These are phyloP conservation scores for Xanthoconium purpureum DNA, from an alignment of 768 basidiomycete species.

Conservation along the genomic window DNA sequence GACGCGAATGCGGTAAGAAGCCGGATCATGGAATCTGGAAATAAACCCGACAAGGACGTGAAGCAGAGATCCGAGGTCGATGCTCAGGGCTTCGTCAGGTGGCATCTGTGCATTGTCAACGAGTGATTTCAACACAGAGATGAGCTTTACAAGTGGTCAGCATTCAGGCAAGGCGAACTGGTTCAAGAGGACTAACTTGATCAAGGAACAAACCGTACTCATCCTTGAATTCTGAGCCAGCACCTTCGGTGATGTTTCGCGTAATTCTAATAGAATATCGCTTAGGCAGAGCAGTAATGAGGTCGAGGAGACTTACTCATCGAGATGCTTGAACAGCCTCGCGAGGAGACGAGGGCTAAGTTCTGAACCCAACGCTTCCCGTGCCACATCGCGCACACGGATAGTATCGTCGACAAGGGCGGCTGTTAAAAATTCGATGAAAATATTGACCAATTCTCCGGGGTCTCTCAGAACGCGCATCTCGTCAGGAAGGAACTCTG, in stretches of 20 bases:
- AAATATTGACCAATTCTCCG: constrained; percentile 54
- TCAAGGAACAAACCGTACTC: constrained; percentile 58
- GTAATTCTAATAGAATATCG: constrained; percentile 41
- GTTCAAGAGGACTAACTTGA: constrained; percentile 46
- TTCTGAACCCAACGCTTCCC: constrained; percentile 79
- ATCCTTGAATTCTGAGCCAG: constrained; percentile 40
- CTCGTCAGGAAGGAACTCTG: constrained; percentile 62
- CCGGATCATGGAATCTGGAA: constrained; percentile 52
- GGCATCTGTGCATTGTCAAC: constrained; percentile 66
- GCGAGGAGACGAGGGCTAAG: constrained; percentile 68
- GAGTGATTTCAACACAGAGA: constrained; percentile 71
- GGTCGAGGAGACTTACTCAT: constrained; percentile 52
- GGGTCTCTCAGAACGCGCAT: constrained; percentile 65
- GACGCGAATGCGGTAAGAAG: constrained; percentile 61
- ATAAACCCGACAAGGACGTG: constrained; percentile 62
- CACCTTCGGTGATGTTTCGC: constrained; percentile 46
- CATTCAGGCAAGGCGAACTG: not conserved
- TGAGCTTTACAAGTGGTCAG: constrained; percentile 47
- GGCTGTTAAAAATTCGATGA: constrained; percentile 67
- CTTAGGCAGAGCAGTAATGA: not conserved
- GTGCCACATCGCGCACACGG: constrained; percentile 71
- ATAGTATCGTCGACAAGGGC: constrained; percentile 61
- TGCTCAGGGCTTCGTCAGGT: constrained; percentile 56
- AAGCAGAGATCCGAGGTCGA: constrained; percentile 62
- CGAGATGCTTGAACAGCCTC: constrained; percentile 65